These are phyloP conservation scores for Backusella luteola DNA, from an alignment of 192 early-diverging fungal species.

Conservation along the genomic window DNA sequence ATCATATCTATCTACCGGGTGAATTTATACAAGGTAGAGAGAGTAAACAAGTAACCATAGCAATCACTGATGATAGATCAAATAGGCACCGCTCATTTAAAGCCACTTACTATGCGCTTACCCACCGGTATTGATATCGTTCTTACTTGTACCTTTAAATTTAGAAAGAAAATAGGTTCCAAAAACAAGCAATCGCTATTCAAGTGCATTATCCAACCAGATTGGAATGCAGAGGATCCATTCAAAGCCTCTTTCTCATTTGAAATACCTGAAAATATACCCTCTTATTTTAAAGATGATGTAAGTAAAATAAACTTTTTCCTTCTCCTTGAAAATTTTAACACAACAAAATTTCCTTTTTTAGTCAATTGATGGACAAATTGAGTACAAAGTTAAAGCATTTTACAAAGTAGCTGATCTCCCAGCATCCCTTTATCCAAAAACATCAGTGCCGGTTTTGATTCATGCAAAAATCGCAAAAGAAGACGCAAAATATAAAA, in stretches of 20 bases:
- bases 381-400: conserved; percentile 13
- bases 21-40: neutral
- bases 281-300: neutral
- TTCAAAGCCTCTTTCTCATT: neutral
- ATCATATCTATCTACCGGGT: neutral
- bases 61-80: neutral
- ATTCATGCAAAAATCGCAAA: neutral
- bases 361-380: conserved; percentile 5
- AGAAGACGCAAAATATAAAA: neutral
- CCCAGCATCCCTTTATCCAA: conserved; percentile 9
- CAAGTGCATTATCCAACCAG: neutral
- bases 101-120: neutral
- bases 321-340: neutral
- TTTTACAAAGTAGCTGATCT: neutral
- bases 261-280: neutral
- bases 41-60: neutral
- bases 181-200: neutral
- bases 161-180: neutral
- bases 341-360: neutral
- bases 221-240: neutral
- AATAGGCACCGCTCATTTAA: neutral
- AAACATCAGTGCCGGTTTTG: neutral
- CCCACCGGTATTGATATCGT: neutral
- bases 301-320: conserved; percentile 3
- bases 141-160: neutral